Evolutionary conservation across 2,329 filamentous ascomycete species (phyloP).

Genomic region (Coniella vitis): DNA sequence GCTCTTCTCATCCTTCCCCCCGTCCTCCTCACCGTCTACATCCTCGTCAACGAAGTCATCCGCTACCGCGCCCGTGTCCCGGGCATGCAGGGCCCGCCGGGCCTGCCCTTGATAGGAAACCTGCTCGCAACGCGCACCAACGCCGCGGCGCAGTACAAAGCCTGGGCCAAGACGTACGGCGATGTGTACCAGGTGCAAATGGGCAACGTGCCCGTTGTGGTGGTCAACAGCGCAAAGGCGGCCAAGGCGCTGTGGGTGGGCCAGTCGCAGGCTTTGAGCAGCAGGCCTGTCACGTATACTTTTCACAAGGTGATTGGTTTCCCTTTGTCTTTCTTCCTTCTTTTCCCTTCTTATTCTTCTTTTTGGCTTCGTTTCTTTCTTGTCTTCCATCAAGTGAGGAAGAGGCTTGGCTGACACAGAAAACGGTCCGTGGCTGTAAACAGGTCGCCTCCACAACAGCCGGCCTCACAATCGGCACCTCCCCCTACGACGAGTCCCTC

Average conservation of each 20-base stretch:
- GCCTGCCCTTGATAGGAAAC: constrained; percentile 49
- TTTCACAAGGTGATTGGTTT: constrained; percentile 53
- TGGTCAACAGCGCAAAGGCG: constrained; percentile 60
- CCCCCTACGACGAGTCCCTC: constrained; percentile 62
- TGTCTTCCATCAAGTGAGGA: not conserved
- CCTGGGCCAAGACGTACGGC: constrained; percentile 25
- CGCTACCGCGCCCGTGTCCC: constrained; percentile 37
- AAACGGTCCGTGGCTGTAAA: too few species aligned
- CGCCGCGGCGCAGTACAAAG: constrained; percentile 45
- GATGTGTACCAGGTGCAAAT: constrained; percentile 29
- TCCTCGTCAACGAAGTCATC: constrained; percentile 43
- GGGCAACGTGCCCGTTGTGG: constrained; percentile 50
- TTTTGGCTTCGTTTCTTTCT: not conserved
- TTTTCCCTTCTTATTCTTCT: too few species aligned
- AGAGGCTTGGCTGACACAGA: not conserved
- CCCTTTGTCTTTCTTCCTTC: too few species aligned
- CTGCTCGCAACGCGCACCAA: constrained; percentile 47
- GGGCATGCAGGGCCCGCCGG: constrained; percentile 40
- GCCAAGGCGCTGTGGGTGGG: constrained; percentile 59
- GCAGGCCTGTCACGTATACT: constrained; percentile 58
- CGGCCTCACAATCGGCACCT: constrained; percentile 50
- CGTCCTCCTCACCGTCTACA: constrained; percentile 32
- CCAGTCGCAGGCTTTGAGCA: constrained; percentile 59
- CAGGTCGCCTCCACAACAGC: constrained; percentile 29
- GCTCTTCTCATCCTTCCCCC: not conserved